phyloP scores from a whole-genome alignment of 345 rosid genomes.

The Angophora floribunda region DNA sequence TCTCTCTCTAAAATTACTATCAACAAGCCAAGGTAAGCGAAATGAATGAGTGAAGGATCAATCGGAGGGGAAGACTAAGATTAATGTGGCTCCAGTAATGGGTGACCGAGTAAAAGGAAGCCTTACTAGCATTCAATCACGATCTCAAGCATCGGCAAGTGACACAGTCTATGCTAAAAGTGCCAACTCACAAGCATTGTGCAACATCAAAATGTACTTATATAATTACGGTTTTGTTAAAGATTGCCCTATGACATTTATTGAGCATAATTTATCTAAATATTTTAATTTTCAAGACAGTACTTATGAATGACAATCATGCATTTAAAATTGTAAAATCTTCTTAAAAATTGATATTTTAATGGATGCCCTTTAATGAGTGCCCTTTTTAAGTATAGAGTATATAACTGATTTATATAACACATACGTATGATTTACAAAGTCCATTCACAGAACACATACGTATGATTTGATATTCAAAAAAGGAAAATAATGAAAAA shows the following conservation, averaged over 20 bases:
- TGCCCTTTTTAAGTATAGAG: not conserved
- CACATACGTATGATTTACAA: not conserved
- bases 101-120: not conserved
- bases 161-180: not conserved
- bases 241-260: not conserved
- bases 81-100: not conserved
- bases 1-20: not conserved
- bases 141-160: not conserved
- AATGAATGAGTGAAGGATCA: not conserved
- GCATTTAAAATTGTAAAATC: not conserved
- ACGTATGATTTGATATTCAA: not conserved
- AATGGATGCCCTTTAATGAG: not conserved
- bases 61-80: not conserved
- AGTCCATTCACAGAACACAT: not conserved
- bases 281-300: not conserved
- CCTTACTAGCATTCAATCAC: not conserved
- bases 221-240: not conserved
- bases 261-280: not conserved
- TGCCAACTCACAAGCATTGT: not conserved
- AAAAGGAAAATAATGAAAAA: not conserved
- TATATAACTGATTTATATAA: not conserved
- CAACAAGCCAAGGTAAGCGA: not conserved
- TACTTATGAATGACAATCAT: not conserved
- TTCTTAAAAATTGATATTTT: not conserved
- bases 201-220: not conserved